These are phyloP conservation scores for Fraxinus baroniana DNA, from an alignment of 305 asterid species.

Conservation along the genomic window DNA sequence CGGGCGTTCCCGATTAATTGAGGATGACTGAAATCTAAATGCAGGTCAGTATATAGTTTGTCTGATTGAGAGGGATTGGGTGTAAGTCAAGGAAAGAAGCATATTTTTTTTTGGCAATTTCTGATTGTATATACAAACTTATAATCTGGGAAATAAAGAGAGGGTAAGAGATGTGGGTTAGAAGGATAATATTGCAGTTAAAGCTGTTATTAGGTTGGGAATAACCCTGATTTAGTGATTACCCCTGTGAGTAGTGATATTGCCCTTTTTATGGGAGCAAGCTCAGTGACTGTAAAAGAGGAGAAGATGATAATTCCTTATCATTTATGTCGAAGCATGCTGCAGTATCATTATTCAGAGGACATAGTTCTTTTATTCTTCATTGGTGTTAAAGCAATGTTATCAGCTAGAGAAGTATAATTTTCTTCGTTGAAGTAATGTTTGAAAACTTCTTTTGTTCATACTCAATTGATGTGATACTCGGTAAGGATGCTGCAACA, in stretches of 20 bases:
- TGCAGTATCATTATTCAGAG: conserved; percentile 9
- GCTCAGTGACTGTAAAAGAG: neutral
- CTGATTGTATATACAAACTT: neutral
- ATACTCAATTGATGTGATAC: neutral
- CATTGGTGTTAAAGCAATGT: neutral
- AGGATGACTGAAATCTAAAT: conserved; percentile 15
- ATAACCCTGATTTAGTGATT: neutral
- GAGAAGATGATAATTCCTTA: neutral
- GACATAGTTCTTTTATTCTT: neutral
- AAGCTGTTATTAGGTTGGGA: conserved; percentile 2
- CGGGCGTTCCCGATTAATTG: conserved; percentile 2
- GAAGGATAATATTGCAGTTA: conserved; percentile 4
- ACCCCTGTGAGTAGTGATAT: neutral
- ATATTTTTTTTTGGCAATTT: neutral
- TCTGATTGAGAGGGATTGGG: neutral
- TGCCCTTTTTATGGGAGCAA: neutral
- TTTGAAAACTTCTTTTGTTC: neutral
- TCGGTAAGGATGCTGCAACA: neutral
- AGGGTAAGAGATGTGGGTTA: neutral
- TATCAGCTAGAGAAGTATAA: conserved; percentile 1
- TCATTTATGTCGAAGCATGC: neutral
- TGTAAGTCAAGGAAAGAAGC: neutral
- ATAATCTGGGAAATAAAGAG: neutral
- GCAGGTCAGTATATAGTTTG: neutral
- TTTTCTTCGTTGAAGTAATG: neutral